These are phyloP conservation scores for Daldinia bambusicola DNA, from an alignment of 495 filamentous ascomycete species.

Conservation along the genomic window DNA sequence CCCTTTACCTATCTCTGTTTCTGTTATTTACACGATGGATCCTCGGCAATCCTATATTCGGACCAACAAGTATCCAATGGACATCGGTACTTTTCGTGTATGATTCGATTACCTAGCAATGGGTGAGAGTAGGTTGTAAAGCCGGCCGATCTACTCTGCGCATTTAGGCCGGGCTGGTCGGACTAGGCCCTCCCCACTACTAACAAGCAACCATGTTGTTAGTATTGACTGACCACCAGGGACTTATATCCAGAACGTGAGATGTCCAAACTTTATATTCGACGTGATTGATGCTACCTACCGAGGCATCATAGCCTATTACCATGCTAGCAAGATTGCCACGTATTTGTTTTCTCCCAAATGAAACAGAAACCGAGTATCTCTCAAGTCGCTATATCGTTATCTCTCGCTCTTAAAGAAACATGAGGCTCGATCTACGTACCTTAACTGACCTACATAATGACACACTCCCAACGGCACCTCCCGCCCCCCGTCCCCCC, in stretches of 20 bases:
- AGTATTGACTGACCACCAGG: neutral
- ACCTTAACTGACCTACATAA: slow-evolving; percentile 13
- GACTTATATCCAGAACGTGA: neutral
- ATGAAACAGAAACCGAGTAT: no score
- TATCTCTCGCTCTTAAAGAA: neutral
- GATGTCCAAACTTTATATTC: neutral
- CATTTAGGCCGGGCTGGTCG: slow-evolving; percentile 2
- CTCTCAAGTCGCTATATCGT: neutral
- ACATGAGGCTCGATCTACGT: slow-evolving; percentile 38
- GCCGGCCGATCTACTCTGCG: slow-evolving; percentile 7
- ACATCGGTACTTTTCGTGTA: neutral
- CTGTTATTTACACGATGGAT: slow-evolving; percentile 13
- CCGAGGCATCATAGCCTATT: no score
- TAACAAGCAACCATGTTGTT: neutral
- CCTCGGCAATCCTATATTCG: slow-evolving; percentile 15
- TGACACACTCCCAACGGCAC: neutral
- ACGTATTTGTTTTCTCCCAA: no score
- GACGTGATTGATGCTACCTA: neutral
- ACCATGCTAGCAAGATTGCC: no score
- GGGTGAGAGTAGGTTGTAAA: neutral
- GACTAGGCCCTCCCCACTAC: neutral
- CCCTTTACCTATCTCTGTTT: slow-evolving; percentile 4
- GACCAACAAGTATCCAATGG: slow-evolving; percentile 14
- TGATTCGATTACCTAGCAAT: slow-evolving; percentile 3
- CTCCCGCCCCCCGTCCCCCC: slow-evolving; percentile 35